These are phyloP conservation scores for Ophiocordyceps sinensis DNA, from an alignment of 2,329 filamentous ascomycete genomes.

Conservation along the genomic window DNA sequence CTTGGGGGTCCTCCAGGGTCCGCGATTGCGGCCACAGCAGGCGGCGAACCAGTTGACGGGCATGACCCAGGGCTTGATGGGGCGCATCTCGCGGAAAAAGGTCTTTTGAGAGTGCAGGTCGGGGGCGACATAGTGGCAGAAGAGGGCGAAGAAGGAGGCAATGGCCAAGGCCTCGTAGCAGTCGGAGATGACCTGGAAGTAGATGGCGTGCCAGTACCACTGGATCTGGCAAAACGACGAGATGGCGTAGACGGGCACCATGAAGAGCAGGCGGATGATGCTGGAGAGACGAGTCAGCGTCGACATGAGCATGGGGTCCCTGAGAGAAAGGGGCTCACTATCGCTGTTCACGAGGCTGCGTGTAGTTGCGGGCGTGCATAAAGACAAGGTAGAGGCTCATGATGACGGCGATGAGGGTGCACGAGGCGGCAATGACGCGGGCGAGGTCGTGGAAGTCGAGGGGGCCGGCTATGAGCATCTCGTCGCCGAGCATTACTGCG, in stretches of 20 bases:
- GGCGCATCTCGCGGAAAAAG: conserved; percentile 57
- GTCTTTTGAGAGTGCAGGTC: conserved; percentile 68
- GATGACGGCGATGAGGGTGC: conserved; percentile 33
- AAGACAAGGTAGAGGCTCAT: conserved; percentile 41
- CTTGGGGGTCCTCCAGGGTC: conserved; percentile 57
- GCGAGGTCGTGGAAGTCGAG: conserved; percentile 42
- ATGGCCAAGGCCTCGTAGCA: conserved; percentile 87
- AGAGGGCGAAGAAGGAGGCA: conserved; percentile 68
- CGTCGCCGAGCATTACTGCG: conserved; percentile 27
- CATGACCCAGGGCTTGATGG: conserved; percentile 58
- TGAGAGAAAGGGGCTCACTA: conserved; percentile 24
- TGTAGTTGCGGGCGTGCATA: conserved; percentile 46
- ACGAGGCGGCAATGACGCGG: conserved; percentile 32
- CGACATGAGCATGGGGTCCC: background rate
- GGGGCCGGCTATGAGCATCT: conserved; percentile 29
- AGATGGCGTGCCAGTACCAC: conserved; percentile 65
- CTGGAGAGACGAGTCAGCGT: conserved; percentile 21
- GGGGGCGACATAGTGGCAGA: conserved; percentile 69
- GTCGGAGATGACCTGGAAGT: conserved; percentile 68
- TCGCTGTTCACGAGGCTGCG: conserved; percentile 43
- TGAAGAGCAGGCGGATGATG: conserved; percentile 78
- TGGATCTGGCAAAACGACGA: conserved; percentile 60
- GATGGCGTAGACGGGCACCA: conserved; percentile 69
- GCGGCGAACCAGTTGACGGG: conserved; percentile 56
- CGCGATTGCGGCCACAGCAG: conserved; percentile 54